Evolutionary conservation across 2,329 filamentous ascomycete genomes (phyloP).

Genomic region (Nemania sp.): DNA sequence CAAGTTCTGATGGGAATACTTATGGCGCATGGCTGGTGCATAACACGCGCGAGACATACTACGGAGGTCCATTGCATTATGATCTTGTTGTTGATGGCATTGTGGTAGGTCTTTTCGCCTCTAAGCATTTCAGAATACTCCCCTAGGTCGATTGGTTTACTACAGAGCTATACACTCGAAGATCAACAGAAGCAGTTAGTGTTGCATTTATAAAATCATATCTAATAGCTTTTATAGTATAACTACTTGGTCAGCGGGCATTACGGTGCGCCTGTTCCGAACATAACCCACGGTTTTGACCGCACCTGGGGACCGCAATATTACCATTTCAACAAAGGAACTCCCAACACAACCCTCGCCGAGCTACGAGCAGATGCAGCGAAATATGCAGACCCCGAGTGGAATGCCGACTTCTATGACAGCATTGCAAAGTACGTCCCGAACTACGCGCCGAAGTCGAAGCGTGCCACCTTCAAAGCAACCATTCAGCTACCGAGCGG

Average conservation of each 20-base stretch:
- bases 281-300: slow-evolving; percentile 73
- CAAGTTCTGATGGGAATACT: slow-evolving; percentile 62
- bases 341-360: slow-evolving; percentile 58
- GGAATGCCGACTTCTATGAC: slow-evolving; percentile 73
- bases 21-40: slow-evolving; percentile 73
- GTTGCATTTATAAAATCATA: background rate
- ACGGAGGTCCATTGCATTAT: slow-evolving; percentile 71
- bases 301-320: slow-evolving; percentile 73
- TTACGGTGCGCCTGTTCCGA: slow-evolving; percentile 68
- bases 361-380: slow-evolving; percentile 66
- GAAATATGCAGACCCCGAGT: slow-evolving; percentile 62
- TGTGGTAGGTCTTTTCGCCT: slow-evolving; percentile 40
- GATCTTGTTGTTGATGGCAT: slow-evolving; percentile 74
- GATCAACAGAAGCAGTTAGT: background rate
- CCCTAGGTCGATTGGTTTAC: background rate
- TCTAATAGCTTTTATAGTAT: slow-evolving; percentile 39
- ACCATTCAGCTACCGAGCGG: slow-evolving; percentile 64
- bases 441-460: slow-evolving; percentile 65
- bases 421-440: slow-evolving; percentile 56
- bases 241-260: slow-evolving; percentile 65
- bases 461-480: slow-evolving; percentile 64
- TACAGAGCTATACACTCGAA: background rate
- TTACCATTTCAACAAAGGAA: slow-evolving; percentile 72
- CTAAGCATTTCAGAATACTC: slow-evolving; percentile 59
- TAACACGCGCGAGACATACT: slow-evolving; percentile 73